Conservation (phyloP, 352 stramenopile genomes). For the Blastocystis sp. region DNA sequence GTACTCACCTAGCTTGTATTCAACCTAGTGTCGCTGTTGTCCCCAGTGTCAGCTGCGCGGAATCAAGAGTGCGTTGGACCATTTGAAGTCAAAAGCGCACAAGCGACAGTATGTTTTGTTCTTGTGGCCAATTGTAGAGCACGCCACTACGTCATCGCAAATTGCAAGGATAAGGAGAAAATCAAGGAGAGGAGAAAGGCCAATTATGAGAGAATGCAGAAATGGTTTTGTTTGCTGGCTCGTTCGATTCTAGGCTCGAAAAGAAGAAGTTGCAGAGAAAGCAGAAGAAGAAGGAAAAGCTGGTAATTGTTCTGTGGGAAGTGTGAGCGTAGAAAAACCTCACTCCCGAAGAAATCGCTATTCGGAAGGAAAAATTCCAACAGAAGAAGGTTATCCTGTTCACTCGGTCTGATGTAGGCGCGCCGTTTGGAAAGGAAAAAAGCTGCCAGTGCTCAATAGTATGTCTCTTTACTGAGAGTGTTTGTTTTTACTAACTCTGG, state of each 20-base stretch:
- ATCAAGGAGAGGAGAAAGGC: not conserved
- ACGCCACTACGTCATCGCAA: slow-evolving; percentile 17
- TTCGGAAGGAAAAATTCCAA: slow-evolving; percentile 44
- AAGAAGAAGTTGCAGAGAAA: slow-evolving; percentile 1
- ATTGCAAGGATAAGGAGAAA: not conserved
- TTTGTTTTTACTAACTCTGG: no score
- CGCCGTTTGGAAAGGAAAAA: slow-evolving; percentile 29
- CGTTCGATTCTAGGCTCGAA: not conserved
- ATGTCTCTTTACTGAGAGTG: no score
- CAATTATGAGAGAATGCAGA: not conserved
- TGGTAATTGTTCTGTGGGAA: not conserved
- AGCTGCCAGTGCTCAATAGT: no score
- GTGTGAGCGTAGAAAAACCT: slow-evolving; percentile 20
- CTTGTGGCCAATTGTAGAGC: not conserved
- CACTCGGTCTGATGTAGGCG: not conserved
- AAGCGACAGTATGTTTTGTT: not conserved
- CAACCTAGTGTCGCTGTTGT: slow-evolving; percentile 36
- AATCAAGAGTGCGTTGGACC: not conserved
- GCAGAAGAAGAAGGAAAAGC: not conserved
- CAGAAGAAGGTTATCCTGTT: not conserved
- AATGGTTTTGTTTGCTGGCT: not conserved
- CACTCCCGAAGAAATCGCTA: slow-evolving; percentile 1
- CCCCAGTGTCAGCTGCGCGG: not conserved
- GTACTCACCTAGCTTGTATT: not conserved
- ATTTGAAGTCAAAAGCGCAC: slow-evolving; percentile 28